Conservation (phyloP, 345 rosid genomes). For the Lepidium aucheri region DNA sequence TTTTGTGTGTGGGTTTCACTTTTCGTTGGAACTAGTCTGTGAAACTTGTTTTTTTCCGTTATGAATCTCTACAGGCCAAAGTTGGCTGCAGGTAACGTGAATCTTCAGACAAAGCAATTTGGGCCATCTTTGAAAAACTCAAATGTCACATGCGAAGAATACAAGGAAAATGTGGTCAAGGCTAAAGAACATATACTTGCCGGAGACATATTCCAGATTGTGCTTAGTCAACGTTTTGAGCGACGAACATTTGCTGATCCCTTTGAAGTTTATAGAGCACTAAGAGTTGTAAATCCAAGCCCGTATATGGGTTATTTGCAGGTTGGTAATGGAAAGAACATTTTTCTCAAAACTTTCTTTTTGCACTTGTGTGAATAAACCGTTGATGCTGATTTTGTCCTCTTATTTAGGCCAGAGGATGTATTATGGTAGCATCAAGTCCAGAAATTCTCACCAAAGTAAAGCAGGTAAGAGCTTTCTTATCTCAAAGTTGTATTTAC, state of each 20-base stretch:
- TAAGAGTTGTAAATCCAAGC: slow-evolving; percentile 88
- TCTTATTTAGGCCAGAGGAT: slow-evolving; percentile 63
- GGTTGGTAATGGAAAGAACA: slow-evolving; percentile 28
- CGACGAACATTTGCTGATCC: slow-evolving; percentile 86
- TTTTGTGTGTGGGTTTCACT: neutral
- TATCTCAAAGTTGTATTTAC: neutral
- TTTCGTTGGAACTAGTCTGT: neutral
- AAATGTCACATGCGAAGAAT: slow-evolving; percentile 62
- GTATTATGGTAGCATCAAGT: slow-evolving; percentile 85
- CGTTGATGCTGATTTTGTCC: neutral
- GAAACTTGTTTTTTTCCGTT: neutral
- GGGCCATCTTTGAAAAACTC: slow-evolving; percentile 56
- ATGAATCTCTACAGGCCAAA: slow-evolving; percentile 49
- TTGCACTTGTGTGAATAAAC: neutral
- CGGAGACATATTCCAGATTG: slow-evolving; percentile 85
- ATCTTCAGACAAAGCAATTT: slow-evolving; percentile 46
- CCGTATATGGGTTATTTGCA: slow-evolving; percentile 89
- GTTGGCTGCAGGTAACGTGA: slow-evolving; percentile 54
- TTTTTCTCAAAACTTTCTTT: neutral
- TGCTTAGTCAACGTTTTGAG: slow-evolving; percentile 84
- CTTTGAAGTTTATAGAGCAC: slow-evolving; percentile 79
- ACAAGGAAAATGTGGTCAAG: slow-evolving; percentile 49
- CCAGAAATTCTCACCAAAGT: slow-evolving; percentile 89
- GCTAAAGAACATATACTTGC: slow-evolving; percentile 89
- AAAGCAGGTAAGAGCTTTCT: slow-evolving; percentile 45